Evolutionary conservation across 164 flowering plant genomes (phyloP).

Genomic region (Umbilicus rupestris): DNA sequence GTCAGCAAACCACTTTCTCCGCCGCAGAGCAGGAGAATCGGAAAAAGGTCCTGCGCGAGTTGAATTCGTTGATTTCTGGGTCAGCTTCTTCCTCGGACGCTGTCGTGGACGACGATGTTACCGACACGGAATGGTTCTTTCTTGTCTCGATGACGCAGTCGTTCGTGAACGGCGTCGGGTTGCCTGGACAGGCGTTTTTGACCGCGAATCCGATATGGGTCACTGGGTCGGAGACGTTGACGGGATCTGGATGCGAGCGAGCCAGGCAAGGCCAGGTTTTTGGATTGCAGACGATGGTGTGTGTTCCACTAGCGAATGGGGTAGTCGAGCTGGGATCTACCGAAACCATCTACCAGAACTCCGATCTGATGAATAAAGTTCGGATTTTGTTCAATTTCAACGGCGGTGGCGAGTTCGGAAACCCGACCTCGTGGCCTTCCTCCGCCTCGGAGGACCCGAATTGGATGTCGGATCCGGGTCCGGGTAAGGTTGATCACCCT

Average conservation of each 20-base stretch:
- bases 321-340: slow-evolving; percentile 91
- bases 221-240: slow-evolving; percentile 46
- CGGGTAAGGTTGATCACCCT: slow-evolving; percentile 6
- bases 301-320: slow-evolving; percentile 61
- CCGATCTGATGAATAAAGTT: slow-evolving; percentile 72
- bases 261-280: slow-evolving; percentile 59
- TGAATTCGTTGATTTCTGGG: slow-evolving; percentile 68
- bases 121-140: slow-evolving; percentile 95
- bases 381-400: slow-evolving; percentile 53
- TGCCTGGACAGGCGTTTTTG: slow-evolving; percentile 69
- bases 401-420: slow-evolving; percentile 13
- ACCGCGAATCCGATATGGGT: slow-evolving; percentile 47
- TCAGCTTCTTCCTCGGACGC: slow-evolving; percentile 25
- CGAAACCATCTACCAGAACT: slow-evolving; percentile 46
- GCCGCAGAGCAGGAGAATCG: slow-evolving; percentile 65
- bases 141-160: slow-evolving; percentile 83
- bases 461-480: slow-evolving; percentile 59
- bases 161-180: slow-evolving; percentile 46
- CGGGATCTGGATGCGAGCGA: slow-evolving; percentile 46
- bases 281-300: slow-evolving; percentile 79
- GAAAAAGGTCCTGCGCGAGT: slow-evolving; percentile 63
- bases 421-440: slow-evolving; percentile 30
- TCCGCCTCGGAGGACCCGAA: slow-evolving; percentile 48
- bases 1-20: slow-evolving; percentile 18
- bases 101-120: slow-evolving; percentile 72